Evolutionary conservation across 2,329 filamentous ascomycete genomes (phyloP).

Genomic region (Apiospora koreana): DNA sequence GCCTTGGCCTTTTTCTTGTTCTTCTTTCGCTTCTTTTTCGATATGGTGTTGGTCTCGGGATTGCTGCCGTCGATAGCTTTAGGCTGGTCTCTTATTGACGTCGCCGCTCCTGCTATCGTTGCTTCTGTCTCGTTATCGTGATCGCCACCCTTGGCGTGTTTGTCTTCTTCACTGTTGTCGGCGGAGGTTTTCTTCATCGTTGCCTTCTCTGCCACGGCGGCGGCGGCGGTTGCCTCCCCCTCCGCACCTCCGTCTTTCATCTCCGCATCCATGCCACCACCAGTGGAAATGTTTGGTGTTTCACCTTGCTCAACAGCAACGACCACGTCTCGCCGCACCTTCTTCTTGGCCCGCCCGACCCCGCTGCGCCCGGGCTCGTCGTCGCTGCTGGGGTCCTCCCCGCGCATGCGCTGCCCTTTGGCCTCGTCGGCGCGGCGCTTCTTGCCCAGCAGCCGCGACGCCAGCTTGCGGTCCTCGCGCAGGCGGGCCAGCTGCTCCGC

Average conservation of each 20-base stretch:
- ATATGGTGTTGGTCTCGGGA: neutral
- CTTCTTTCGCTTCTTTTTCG: conserved; percentile 31
- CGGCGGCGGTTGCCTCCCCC: neutral
- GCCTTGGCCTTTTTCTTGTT: conserved; percentile 7
- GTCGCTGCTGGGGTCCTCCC: conserved; percentile 27
- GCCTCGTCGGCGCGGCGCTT: conserved; percentile 22
- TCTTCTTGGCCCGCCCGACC: conserved; percentile 32
- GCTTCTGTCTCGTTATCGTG: neutral
- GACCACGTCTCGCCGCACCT: conserved; percentile 16
- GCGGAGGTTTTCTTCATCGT: neutral
- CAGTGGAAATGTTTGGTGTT: neutral
- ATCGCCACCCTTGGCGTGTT: conserved; percentile 5
- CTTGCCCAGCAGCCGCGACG: conserved; percentile 10
- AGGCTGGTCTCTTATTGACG: neutral
- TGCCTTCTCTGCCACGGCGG: neutral
- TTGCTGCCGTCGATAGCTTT: neutral
- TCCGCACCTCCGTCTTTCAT: neutral
- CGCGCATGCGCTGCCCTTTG: conserved; percentile 22
- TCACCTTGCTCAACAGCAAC: neutral
- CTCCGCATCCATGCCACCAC: neutral
- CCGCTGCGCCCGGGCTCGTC: conserved; percentile 33
- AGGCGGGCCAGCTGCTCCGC: neutral
- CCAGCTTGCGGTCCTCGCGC: conserved; percentile 1
- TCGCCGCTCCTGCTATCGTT: neutral
- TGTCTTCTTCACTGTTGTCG: neutral